These are phyloP conservation scores for Trypanosoma boissoni DNA, from an alignment of 208 protist genomes.

Conservation along the genomic window DNA sequence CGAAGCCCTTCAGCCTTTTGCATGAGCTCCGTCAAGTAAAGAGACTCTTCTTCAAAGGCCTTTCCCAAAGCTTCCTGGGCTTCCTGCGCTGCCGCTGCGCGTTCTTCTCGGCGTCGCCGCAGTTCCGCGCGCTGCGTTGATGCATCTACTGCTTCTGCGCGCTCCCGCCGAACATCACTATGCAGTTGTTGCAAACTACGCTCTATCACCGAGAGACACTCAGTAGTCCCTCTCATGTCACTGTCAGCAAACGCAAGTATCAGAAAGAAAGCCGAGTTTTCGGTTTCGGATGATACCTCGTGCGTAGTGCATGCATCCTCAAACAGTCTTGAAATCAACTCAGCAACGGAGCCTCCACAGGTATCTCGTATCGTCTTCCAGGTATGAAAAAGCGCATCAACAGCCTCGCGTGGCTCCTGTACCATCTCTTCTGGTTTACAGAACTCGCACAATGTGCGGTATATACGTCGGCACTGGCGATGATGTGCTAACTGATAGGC, in stretches of 20 bases:
- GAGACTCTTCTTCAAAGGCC: slow-evolving; percentile 1
- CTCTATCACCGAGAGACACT: background rate
- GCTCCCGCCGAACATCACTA: slow-evolving; percentile 2
- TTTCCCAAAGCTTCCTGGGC: background rate
- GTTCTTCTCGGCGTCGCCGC: slow-evolving; percentile 6
- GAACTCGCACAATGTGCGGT: slow-evolving; percentile 11
- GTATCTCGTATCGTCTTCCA: background rate
- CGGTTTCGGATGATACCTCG: background rate
- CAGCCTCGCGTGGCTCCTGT: background rate
- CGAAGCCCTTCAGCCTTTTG: background rate
- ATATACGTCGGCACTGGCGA: slow-evolving; percentile 10
- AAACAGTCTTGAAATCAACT: slow-evolving; percentile 11
- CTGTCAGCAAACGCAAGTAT: slow-evolving; percentile 3
- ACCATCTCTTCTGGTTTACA: slow-evolving; percentile 11
- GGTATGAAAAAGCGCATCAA: background rate
- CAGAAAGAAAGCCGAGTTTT: background rate
- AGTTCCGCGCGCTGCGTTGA: slow-evolving; percentile 7
- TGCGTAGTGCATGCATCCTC: background rate
- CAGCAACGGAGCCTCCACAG: background rate
- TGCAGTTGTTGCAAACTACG: slow-evolving; percentile 13
- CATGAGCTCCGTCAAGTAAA: background rate
- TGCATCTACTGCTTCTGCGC: background rate
- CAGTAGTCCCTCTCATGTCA: slow-evolving; percentile 2
- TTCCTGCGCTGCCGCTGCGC: background rate
- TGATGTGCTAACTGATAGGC: slow-evolving; percentile 2